Base-by-base conservation (phyloP, 371 early-diverging fungal species). In the Mortierella sp. region DNA sequence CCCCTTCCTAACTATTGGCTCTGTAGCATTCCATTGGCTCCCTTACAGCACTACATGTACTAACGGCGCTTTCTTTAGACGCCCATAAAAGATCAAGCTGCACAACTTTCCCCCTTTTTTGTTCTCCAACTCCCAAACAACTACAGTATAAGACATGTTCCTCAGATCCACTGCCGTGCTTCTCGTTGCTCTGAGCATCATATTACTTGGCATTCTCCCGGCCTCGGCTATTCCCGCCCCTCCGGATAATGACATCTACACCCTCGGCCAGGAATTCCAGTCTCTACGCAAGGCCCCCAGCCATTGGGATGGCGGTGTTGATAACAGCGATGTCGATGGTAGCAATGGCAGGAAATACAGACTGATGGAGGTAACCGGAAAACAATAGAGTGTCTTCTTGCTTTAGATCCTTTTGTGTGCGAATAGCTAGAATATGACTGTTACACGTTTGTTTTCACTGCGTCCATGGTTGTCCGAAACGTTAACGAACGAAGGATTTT, bases 261-360 rank as follows among this genome's bases (percentile, higher is more conserved):
- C 43, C 30, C 56, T 64, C 19, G 75, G 79, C 32, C 27, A 78
- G 56, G 68, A 75, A 27, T 85, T 57, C 64, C 64, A 82, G 50
- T 27, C 69, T 34, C 78, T 87, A 15, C 82, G 87, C 46, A 37
- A 54, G 21, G 53, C 64, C 49, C 79, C 81, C 43, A 85, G 87
- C 31, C 82, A 84, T 60, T 87, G 81, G 58, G 70, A 64, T 24
- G 85, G 85, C 43, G 84, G 83, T 24, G 81, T 80, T 24, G 81
- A 70, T 65, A 80, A 82, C 50, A 56, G 46, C 23, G 79, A 67
- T 48, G 82, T 83, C 24, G 87, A 87, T 66, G 79, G 73, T 17
- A 72, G 60, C 55, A 67, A 81, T 27, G 87, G 87, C 27, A 75
- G 78, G 60, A 87, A 87, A 67, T 83, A 79, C 67, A 47, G 76